Conservation (phyloP, 768 basidiomycete species). For the Suillus subluteus region DNA sequence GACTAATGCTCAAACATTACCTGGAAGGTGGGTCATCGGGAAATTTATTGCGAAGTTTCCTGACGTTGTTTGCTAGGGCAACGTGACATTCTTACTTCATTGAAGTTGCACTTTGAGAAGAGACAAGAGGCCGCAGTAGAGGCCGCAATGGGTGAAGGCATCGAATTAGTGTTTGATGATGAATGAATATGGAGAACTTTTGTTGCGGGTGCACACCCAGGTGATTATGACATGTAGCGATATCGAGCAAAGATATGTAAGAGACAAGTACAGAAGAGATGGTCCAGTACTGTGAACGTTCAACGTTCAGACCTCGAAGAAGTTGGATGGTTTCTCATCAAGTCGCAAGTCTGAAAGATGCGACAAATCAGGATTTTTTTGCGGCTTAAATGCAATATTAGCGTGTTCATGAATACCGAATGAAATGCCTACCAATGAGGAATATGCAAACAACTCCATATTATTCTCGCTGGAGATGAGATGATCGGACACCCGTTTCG, state of each 20-base stretch:
- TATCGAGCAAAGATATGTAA: neutral
- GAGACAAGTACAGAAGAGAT: no score
- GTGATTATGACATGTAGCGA: neutral
- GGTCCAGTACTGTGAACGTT: neutral
- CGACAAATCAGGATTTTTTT: no score
- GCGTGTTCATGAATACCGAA: no score
- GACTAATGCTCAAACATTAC: conserved; percentile 68
- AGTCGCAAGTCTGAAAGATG: no score
- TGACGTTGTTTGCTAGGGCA: conserved; percentile 48
- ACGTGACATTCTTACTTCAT: conserved; percentile 54
- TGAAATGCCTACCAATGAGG: no score
- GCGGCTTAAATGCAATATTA: no score
- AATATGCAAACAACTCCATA: no score
- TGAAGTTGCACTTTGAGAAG: conserved; percentile 51
- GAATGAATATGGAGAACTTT: neutral
- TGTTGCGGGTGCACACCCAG: neutral
- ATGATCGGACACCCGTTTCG: no score
- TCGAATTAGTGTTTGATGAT: conserved; percentile 56
- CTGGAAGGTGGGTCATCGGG: conserved; percentile 52
- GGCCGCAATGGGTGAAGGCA: conserved; percentile 52
- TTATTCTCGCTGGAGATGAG: no score
- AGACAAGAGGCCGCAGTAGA: conserved; percentile 53
- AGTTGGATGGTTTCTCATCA: no score
- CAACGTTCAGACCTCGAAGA: no score
- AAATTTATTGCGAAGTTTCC: neutral